A percentile compares a stretch with the other conserved stretches of the same genome.
These are phyloP conservation scores for Aureobasidium sp. DNA, from an alignment of 2,329 filamentous ascomycete genomes.

Conservation along the genomic window DNA sequence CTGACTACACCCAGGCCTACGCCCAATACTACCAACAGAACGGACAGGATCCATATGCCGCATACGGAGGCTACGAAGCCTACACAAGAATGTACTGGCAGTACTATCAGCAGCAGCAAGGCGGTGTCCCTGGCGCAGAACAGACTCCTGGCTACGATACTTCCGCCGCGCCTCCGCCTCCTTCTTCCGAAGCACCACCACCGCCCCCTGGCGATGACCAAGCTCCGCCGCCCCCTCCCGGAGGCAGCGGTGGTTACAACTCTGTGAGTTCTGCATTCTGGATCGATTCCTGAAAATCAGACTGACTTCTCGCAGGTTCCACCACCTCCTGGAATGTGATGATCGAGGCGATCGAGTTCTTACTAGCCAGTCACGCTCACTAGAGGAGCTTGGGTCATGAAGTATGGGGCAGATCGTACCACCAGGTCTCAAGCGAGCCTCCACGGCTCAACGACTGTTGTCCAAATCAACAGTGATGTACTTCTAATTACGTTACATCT, in stretches of 20 bases:
- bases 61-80: constrained; percentile 64
- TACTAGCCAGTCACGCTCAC: not conserved
- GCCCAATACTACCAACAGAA: constrained; percentile 64
- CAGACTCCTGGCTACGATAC: constrained; percentile 16
- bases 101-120: constrained; percentile 19
- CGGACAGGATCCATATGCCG: constrained; percentile 69
- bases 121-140: not conserved
- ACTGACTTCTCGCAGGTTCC: constrained; percentile 36
- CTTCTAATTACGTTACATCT: not conserved
- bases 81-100: constrained; percentile 20
- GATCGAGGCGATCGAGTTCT: not conserved
- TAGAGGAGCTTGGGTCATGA: not conserved
- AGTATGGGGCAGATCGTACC: not conserved
- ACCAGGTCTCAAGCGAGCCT: not conserved
- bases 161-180: constrained; percentile 37
- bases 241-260: constrained; percentile 56
- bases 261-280: constrained; percentile 46
- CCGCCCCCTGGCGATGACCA: constrained; percentile 15
- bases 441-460: not conserved
- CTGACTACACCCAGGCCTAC: constrained; percentile 72
- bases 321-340: constrained; percentile 44
- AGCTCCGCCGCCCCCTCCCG: constrained; percentile 44
- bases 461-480: not conserved
- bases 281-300: not conserved
- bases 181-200: constrained; percentile 19